Base-by-base conservation (phyloP, 306 rosid species). In the Pterocarpus macrocarpus region DNA sequence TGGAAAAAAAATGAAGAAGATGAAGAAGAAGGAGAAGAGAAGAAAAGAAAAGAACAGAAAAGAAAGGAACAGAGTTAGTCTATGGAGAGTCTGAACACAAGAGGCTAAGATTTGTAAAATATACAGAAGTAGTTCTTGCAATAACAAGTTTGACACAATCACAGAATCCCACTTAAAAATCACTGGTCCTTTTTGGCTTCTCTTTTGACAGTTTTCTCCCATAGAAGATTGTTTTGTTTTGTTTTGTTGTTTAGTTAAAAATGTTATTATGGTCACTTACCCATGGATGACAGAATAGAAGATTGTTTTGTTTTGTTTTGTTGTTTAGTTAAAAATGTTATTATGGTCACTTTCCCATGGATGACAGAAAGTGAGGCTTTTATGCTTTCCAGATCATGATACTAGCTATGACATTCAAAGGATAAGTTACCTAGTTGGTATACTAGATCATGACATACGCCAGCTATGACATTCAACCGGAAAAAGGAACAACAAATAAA, bases 401-500 rank as follows among this genome's bases (percentile, higher is more conserved):
- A 14, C 69, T 32, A 61, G 38, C 52, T 74, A 7, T 79, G 70
- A 43, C 69, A 41, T 65, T 52, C 57, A 7, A 53, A 57, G 17
- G 64, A 45, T 16, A 71, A 55, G 28, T 22, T 22, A 22, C 28
- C 28, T 22, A 22, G 28, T 22, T 22, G 28, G 28, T 1, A 22
- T 22, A 22, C 11, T 44, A 43, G 32, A 28, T 43, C 58, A 43
- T 43, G 69, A 3, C 57, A 17, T 1, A 22, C 28, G 1, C 78
- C 12, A 57, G 56, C 63, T 73, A 5, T 78, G 67, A 39, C 69
- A 41, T 68, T 56, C 62, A 5, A 57, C 61, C 30, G 67, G 52
- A 22, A 57, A 39, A 73, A 4, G 17, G 5, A 38, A 57, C 30
- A 58, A 17, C 17, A 17, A 39, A 50, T 28, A 47, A 15, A 70